Evolutionary conservation across 2,329 filamentous ascomycete species (phyloP), one percentile per base, ranked within the genome.

Genomic region (Botrytis aclada): DNA sequence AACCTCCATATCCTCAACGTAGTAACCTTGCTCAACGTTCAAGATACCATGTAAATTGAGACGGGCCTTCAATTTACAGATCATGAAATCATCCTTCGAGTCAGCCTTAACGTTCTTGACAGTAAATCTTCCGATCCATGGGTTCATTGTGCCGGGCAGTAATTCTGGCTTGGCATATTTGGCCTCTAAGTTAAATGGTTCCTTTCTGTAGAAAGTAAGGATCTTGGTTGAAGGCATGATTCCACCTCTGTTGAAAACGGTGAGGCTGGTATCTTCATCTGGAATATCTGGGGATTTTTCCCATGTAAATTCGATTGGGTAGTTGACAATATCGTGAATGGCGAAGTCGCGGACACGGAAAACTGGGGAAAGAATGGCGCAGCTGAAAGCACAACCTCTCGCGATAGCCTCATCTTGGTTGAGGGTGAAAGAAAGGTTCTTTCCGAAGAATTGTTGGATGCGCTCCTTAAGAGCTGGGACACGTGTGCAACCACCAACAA

Each of bases 311-410:
- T 99, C 95, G 82, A 99, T 97, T 66, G 96, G 96, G 86, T 98
- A 99, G 86, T 91, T 94, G 84, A 97, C 93, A 80, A 98, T 95
- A 83, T 99, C 96, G 87, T 98, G 94, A 74, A 98, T 92, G 78
- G 94, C 90, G 84, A 99, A 99, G 86, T 99, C 96, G 80, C 96
- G 94, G 81, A 99, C 96, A 82, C 95, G 94, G 92, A 99, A 98
- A 77, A 97, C 93, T 63, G 96, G 96, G 0, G 96, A 98, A 72
- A 98, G 90, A 79, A 98, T 98, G 80, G 96, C 96, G 83, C 96
- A 98, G 88, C 92, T 94, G 86, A 99, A 99, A 74, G 96, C 95
- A 82, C 94, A 97, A 75, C 96, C 96, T 82, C 96, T 92, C 75
- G 96, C 95, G 78, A 98, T 90, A 77, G 96, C 96, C 87, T 99